A percentile compares a stretch with the other conserved stretches of the same genome.
These are phyloP conservation scores for Miamiensis avidus DNA, from an alignment of 169 alveolate genomes.

Conservation along the genomic window DNA sequence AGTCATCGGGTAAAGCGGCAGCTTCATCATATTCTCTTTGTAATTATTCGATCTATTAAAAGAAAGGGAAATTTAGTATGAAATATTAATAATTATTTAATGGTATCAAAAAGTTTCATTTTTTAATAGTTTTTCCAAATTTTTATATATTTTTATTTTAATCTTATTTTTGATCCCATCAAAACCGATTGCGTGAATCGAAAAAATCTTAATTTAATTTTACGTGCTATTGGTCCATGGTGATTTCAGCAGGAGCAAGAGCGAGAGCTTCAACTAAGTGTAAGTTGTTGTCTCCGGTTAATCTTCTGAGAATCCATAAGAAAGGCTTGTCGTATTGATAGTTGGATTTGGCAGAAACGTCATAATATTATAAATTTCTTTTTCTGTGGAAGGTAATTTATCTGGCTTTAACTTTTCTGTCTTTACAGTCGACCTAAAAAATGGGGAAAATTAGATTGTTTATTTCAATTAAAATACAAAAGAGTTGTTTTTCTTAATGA, in stretches of 20 bases:
- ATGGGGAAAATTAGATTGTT: neutral
- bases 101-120: too few species aligned
- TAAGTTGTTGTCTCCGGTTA: constrained; percentile 74
- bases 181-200: constrained; percentile 3
- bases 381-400: constrained; percentile 98
- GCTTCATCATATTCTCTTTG: constrained; percentile 30
- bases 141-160: too few species aligned
- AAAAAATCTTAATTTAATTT: neutral
- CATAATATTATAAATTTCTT: constrained; percentile 97
- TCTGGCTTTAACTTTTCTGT: constrained; percentile 99
- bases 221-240: constrained; percentile 32
- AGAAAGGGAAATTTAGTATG: neutral
- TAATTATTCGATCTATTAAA: constrained; percentile 28
- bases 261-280: constrained; percentile 45
- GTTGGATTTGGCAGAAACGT: constrained; percentile 97
- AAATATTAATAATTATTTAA: too few species aligned
- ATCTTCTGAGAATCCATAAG: constrained; percentile 96
- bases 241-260: constrained; percentile 45
- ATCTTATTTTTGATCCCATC: neutral
- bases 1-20: constrained; percentile 54
- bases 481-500: too few species aligned
- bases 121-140: too few species aligned
- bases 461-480: constrained; percentile 22
- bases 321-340: constrained; percentile 99
- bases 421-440: constrained; percentile 89